Conservation (phyloP, 2,329 filamentous ascomycete species). For the Fusarium mexicanum region DNA sequence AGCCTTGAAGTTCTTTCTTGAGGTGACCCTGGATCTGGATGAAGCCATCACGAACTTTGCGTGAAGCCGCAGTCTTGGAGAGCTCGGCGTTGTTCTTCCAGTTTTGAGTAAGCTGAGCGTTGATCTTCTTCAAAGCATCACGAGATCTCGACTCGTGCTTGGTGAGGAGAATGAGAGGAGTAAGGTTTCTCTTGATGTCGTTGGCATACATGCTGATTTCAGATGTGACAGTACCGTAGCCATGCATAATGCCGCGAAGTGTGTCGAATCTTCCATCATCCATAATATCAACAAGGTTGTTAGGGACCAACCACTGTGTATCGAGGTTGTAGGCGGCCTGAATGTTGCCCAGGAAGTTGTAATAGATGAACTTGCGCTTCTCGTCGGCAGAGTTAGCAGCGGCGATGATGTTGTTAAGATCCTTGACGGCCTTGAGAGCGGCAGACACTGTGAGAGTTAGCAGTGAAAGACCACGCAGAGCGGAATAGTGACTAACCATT, state of each 20-base stretch:
- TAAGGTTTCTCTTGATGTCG: constrained; percentile 12
- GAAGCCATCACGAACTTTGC: constrained; percentile 28
- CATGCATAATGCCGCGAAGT: constrained; percentile 16
- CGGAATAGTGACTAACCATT: neutral
- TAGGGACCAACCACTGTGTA: neutral
- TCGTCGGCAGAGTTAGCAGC: neutral
- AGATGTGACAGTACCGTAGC: constrained; percentile 6
- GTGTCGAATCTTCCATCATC: neutral
- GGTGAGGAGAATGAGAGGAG: constrained; percentile 8
- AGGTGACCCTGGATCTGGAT: constrained; percentile 7
- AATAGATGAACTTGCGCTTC: constrained; percentile 10
- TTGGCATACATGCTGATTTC: constrained; percentile 15
- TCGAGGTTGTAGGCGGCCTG: neutral
- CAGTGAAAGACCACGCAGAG: accelerated
- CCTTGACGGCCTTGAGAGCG: constrained; percentile 11
- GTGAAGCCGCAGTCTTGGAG: constrained; percentile 9
- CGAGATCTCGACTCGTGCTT: constrained; percentile 8
- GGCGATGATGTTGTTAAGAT: constrained; percentile 4
- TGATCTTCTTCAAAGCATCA: neutral
- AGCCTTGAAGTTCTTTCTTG: constrained; percentile 1
- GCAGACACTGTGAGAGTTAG: neutral
- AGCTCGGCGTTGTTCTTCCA: constrained; percentile 31
- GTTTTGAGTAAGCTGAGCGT: constrained; percentile 15
- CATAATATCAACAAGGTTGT: neutral
- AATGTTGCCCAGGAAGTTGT: constrained; percentile 6